Conservation (phyloP, 805 yeast genomes). For the Sugiyamaella mastotermitis region DNA sequence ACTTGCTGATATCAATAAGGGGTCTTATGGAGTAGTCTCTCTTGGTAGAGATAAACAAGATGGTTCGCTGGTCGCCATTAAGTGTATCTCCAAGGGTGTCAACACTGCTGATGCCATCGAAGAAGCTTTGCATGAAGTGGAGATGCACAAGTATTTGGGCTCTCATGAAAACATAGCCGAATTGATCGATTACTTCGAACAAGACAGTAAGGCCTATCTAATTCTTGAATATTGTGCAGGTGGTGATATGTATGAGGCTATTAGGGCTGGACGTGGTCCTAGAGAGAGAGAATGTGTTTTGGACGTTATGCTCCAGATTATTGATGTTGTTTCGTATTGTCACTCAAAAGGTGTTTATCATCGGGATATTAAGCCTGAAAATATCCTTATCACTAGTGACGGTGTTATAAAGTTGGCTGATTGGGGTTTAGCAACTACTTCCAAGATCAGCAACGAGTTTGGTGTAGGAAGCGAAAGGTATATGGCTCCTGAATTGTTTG, state of each 20-base stretch:
- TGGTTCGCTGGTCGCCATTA: constrained; percentile 67
- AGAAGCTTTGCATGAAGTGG: constrained; percentile 46
- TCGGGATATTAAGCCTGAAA: constrained; percentile 95
- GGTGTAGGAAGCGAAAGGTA: constrained; percentile 87
- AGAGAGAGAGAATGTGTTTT: constrained; percentile 33
- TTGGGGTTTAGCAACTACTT: constrained; percentile 79
- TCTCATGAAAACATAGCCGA: constrained; percentile 72
- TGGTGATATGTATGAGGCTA: constrained; percentile 82
- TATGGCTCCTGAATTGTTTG: constrained; percentile 93
- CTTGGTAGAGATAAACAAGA: constrained; percentile 65
- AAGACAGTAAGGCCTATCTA: constrained; percentile 48
- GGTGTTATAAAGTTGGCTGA: constrained; percentile 68
- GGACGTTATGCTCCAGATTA: constrained; percentile 63
- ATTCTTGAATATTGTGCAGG: constrained; percentile 82
- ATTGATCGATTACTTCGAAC: constrained; percentile 65
- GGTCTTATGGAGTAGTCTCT: constrained; percentile 89
- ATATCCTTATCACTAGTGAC: constrained; percentile 60
- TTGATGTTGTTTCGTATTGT: constrained; percentile 71
- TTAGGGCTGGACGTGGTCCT: constrained; percentile 58
- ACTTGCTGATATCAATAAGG: constrained; percentile 65
- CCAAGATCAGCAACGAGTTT: constrained; percentile 57
- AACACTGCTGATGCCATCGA: constrained; percentile 6
- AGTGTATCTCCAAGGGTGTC: constrained; percentile 46
- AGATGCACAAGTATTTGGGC: constrained; percentile 69
- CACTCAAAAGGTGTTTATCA: constrained; percentile 82